Evolutionary conservation across 192 early-diverging fungal genomes (phyloP).

Genomic region (Gonapodya prolifera): DNA sequence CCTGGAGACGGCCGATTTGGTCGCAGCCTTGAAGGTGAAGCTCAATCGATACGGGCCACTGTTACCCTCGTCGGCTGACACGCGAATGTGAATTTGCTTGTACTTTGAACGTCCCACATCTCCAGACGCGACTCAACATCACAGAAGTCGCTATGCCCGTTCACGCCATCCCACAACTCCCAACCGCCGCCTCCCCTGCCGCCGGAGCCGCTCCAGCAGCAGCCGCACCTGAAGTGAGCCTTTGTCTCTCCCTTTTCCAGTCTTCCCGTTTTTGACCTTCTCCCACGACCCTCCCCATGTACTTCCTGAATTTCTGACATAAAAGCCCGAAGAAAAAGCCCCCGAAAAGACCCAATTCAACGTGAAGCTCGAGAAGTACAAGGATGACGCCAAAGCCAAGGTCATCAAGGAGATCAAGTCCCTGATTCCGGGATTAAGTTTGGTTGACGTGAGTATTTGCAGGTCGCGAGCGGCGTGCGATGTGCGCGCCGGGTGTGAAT

Average conservation of each 20-base stretch:
- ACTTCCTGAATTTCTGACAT: neutral
- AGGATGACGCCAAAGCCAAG: slow-evolving; percentile 92
- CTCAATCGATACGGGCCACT: neutral
- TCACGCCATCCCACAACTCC: slow-evolving; percentile 43
- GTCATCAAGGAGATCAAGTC: slow-evolving; percentile 96
- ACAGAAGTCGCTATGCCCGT: slow-evolving; percentile 78
- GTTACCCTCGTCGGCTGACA: neutral
- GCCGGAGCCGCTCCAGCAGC: no score
- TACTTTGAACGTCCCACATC: neutral
- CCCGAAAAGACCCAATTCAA: slow-evolving; percentile 88
- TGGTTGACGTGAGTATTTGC: slow-evolving; percentile 70
- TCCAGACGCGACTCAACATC: slow-evolving; percentile 77
- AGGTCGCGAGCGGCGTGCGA: no score
- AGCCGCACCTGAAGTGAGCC: slow-evolving; percentile 33
- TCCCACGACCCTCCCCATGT: neutral
- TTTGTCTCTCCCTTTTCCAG: slow-evolving; percentile 24
- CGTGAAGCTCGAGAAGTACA: no score
- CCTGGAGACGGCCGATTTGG: slow-evolving; percentile 83
- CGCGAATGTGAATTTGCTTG: slow-evolving; percentile 11
- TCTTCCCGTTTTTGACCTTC: neutral
- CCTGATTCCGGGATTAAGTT: slow-evolving; percentile 79
- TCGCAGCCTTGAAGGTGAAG: slow-evolving; percentile 77
- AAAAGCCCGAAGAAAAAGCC: slow-evolving; percentile 61
- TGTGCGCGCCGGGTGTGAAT: no score
- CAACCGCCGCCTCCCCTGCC: slow-evolving; percentile 48